Evolutionary conservation across 2,329 filamentous ascomycete genomes (phyloP), one percentile per base, ranked within the genome.

Genomic region (Diaporthe helianthi): DNA sequence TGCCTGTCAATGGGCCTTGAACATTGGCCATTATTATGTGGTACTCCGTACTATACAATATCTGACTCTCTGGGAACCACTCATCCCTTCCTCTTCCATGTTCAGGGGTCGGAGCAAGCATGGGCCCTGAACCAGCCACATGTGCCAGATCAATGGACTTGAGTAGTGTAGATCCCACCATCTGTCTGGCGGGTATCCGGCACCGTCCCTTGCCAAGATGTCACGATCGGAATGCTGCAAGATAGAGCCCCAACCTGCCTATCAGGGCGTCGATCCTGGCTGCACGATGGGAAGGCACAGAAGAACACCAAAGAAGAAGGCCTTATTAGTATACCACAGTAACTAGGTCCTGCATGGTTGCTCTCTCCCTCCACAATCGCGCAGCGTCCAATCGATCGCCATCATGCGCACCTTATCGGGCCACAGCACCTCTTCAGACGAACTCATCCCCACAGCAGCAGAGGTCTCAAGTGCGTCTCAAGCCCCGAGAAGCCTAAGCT

Each of bases 381-480:
- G n/a, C 58, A 36, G 31, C 58, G 44, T 49, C 58, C 58, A 63
- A 63, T 63, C 58, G 58, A 63, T 49, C 58, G 26, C 19, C 58
- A 49, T 17, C n/a, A 49, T 29, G 44, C 58, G 24, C 58, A 33
- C 58, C 58, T 63, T 63, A 63, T 63, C 58, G 58, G 58, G 29
- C 58, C 58, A 63, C n/a, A n/a, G n/a, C n/a, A n/a, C 44, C 58
- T 36, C 41, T 63, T 63, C 58, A 49, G 58, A 63, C 58, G 58
- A 63, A 63, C 58, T 49, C 41, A n/a, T 49, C 58, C 49, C 58
- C 44, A 63, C 58, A 33, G 58, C 58, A 63, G 44, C 31, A 63
- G 44, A 63, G 58, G 58, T 63, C 58, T 63, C 58, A 63, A 63
- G 44, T 63, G 29, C 58, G 58, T 63, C 58, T 63, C 58, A 63